Percentiles rank a stretch among this genome's conserved stretches.
Conservation (phyloP, 768 basidiomycete genomes). For the Lyophyllum decastes region DNA sequence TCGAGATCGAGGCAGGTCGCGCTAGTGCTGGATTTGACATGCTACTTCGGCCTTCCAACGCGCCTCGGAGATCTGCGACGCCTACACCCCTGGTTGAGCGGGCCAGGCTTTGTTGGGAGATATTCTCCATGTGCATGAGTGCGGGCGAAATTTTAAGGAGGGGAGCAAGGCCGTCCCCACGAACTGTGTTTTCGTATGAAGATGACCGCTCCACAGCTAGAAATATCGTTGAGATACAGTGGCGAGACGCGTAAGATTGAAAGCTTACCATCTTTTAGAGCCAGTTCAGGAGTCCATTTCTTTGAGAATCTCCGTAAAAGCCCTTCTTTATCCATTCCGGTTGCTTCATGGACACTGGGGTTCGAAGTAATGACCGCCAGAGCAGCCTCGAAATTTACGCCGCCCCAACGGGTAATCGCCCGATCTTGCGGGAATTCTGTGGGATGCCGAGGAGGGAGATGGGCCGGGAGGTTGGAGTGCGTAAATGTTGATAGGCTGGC, state of each 20-base stretch:
- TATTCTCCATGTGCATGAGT: slow-evolving; percentile 89
- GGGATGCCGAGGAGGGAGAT: slow-evolving; percentile 47
- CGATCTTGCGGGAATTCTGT: slow-evolving; percentile 37
- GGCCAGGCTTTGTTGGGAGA: slow-evolving; percentile 83
- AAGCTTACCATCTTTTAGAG: slow-evolving; percentile 73
- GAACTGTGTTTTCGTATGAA: slow-evolving; percentile 52
- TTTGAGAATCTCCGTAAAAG: slow-evolving; percentile 55
- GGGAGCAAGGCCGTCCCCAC: slow-evolving; percentile 71
- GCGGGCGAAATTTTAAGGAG: slow-evolving; percentile 81
- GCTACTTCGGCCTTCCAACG: slow-evolving; percentile 82
- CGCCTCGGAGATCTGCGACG: slow-evolving; percentile 86
- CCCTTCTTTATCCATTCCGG: slow-evolving; percentile 59
- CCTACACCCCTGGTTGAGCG: slow-evolving; percentile 81
- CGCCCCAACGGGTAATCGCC: slow-evolving; percentile 33
- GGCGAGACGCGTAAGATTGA: background rate
- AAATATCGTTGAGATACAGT: background rate
- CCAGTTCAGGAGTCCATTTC: slow-evolving; percentile 75
- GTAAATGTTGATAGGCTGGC: slow-evolving; percentile 36
- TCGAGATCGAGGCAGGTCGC: slow-evolving; percentile 74
- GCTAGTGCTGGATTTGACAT: slow-evolving; percentile 77
- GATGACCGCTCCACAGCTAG: slow-evolving; percentile 58
- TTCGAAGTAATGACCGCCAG: slow-evolving; percentile 57
- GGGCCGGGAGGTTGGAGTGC: slow-evolving; percentile 36
- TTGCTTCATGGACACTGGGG: slow-evolving; percentile 58
- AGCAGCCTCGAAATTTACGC: slow-evolving; percentile 55